phyloP scores from a whole-genome alignment of 176 grass and related monocot species.

The Carex cristatella region DNA sequence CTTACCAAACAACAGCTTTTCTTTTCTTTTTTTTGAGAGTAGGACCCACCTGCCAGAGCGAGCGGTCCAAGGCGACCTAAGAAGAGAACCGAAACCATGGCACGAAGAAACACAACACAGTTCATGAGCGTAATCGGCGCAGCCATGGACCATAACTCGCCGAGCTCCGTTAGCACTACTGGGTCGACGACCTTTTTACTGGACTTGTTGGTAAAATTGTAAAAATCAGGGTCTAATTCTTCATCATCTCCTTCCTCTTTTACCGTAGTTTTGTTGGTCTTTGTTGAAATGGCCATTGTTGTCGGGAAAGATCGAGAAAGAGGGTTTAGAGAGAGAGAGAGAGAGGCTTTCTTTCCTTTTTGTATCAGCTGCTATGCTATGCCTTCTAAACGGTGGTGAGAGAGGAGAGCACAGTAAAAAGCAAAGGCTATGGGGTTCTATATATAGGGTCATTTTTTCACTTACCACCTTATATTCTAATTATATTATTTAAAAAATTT shows the following conservation, averaged over 20 bases:
- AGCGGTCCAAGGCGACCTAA: slow-evolving; percentile 76
- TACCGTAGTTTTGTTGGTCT: neutral
- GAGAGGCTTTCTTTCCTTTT: neutral
- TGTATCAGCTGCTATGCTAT: no score
- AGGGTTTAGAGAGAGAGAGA: neutral
- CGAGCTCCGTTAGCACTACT: slow-evolving; percentile 40
- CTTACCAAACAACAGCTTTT: neutral
- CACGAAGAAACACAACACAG: slow-evolving; percentile 82
- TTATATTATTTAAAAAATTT: neutral
- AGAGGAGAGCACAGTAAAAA: neutral
- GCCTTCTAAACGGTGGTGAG: neutral
- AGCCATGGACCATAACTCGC: slow-evolving; percentile 65
- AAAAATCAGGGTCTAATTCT: neutral
- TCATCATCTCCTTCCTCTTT: neutral
- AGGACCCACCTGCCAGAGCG: slow-evolving; percentile 74
- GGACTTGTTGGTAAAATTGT: neutral
- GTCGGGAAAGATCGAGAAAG: no score
- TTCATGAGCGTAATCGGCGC: slow-evolving; percentile 84
- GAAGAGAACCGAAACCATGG: slow-evolving; percentile 91
- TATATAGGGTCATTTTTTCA: slow-evolving; percentile 14
- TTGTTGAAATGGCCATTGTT: slow-evolving; percentile 24
- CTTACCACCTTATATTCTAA: slow-evolving; percentile 9
- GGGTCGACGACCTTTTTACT: neutral
- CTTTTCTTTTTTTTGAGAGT: slow-evolving; percentile 14
- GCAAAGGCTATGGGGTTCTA: neutral